Evolutionary conservation across 2,329 filamentous ascomycete species (phyloP).

Genomic region (Aspergillus sojae): DNA sequence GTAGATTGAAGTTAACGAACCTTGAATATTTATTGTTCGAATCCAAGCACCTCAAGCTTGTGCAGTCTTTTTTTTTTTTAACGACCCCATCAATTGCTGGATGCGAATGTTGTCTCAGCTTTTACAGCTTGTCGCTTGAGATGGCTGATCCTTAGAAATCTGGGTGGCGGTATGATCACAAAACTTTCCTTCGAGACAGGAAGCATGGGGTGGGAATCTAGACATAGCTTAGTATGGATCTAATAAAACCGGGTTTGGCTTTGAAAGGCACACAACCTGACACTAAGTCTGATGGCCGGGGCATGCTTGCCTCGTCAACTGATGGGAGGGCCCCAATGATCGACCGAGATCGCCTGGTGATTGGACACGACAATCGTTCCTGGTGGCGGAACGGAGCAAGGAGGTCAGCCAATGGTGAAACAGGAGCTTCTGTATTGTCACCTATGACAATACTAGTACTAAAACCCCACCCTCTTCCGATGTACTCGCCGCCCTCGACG

Average conservation of each 20-base stretch:
- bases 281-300: background rate
- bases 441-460: constrained; percentile 16
- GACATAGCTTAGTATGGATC: background rate
- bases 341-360: constrained; percentile 17
- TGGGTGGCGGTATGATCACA: background rate
- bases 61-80: background rate
- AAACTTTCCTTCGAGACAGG: background rate
- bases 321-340: constrained; percentile 18
- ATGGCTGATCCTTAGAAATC: background rate
- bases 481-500: constrained; percentile 17
- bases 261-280: background rate
- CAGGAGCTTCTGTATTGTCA: constrained; percentile 23
- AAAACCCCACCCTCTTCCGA: background rate
- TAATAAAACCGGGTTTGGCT: background rate
- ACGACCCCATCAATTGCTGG: background rate
- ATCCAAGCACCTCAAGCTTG: background rate
- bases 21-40: background rate
- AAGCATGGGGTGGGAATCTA: background rate
- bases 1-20: background rate
- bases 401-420: constrained; percentile 11
- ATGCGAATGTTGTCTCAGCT: background rate
- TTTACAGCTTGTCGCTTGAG: background rate
- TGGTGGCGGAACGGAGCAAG: constrained; percentile 19
- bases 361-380: constrained; percentile 12
- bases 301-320: constrained; percentile 13